Evolutionary conservation across 23 red algal species (phyloP), one percentile per base, ranked within the genome.

Genomic region (Gracilaria gracilis): DNA sequence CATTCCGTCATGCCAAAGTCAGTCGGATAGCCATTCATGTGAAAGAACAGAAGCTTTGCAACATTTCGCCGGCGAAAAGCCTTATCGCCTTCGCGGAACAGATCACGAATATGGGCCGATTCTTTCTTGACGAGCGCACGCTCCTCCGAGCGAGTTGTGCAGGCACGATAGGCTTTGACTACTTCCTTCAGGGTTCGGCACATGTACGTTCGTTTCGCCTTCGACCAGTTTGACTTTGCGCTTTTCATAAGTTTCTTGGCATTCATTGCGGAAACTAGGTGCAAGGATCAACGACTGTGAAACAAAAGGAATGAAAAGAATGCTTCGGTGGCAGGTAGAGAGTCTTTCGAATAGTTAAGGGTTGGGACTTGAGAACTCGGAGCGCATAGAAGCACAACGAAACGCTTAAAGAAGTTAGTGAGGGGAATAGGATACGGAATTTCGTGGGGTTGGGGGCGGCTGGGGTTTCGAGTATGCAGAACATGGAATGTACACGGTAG

Each of bases 121-220:
- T 99, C 93, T 71, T 99, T 99, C 85, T 99, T 99, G 47, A 99
- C 97, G 27, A 99, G 86, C 85, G 91, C 97, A 14, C 91, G 92
- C 71, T 99, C 97, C 67, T 96, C 97, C 12, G 91, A 89, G n/a
- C 74, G 82, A 35, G 94, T 96, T 23, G 86, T 91, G 61, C 94
- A 95, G 48, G 91, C 93, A 24, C 97, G 94, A 85, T 95, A 99
- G n/a, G 85, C 93, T 37, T 93, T 95, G 67, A 99, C 83, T 29
- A 93, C 65, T 31, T 99, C 97, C 79, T 84, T 94, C 24, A 98
- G 75, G 14, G 88, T 92, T 53, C 93, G 84, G 83, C 96, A 98
- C 15, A 87, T 83, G 36, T 95, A 98, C 9, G 96, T 93, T 42
- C 93, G 88, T 86, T 98, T 98, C 20, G 96, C 96, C 57, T 98